Conservation (phyloP, 768 basidiomycete genomes). For the Amanita jacksonii region DNA sequence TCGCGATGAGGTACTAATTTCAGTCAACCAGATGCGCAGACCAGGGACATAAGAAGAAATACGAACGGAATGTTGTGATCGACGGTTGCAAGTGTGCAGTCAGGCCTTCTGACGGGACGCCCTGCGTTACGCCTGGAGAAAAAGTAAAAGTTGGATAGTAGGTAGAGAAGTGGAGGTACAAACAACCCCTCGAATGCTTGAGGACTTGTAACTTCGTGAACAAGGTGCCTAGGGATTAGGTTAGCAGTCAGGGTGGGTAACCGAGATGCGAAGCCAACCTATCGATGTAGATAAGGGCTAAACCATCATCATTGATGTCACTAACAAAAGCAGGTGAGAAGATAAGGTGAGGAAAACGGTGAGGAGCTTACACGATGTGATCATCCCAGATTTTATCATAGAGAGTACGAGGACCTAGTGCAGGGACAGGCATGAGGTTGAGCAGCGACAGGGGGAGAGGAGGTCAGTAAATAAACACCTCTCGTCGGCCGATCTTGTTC, state of each 20-base stretch:
- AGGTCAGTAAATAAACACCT: no score
- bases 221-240: slow-evolving; percentile 36
- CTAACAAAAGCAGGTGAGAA: slow-evolving; percentile 27
- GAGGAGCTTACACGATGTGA: slow-evolving; percentile 78
- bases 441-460: background rate
- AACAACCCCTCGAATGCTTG: slow-evolving; percentile 87
- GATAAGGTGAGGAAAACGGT: slow-evolving; percentile 8
- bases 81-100: slow-evolving; percentile 84
- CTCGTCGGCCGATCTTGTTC: background rate
- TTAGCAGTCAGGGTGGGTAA: slow-evolving; percentile 9
- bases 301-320: slow-evolving; percentile 62
- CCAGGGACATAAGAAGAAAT: background rate
- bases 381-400: slow-evolving; percentile 99
- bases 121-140: slow-evolving; percentile 54
- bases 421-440: slow-evolving; percentile 14
- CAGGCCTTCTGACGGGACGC: slow-evolving; percentile 71
- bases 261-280: slow-evolving; percentile 32
- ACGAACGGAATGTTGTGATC: slow-evolving; percentile 85
- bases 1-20: slow-evolving; percentile 54
- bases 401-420: slow-evolving; percentile 65
- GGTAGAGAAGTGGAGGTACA: slow-evolving; percentile 16
- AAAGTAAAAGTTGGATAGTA: slow-evolving; percentile 10
- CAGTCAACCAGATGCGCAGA: slow-evolving; percentile 6
- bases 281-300: slow-evolving; percentile 78
- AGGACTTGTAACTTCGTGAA: slow-evolving; percentile 91